Evolutionary conservation across 2,329 filamentous ascomycete genomes (phyloP).

Genomic region (Berkeleyomyces basicola): DNA sequence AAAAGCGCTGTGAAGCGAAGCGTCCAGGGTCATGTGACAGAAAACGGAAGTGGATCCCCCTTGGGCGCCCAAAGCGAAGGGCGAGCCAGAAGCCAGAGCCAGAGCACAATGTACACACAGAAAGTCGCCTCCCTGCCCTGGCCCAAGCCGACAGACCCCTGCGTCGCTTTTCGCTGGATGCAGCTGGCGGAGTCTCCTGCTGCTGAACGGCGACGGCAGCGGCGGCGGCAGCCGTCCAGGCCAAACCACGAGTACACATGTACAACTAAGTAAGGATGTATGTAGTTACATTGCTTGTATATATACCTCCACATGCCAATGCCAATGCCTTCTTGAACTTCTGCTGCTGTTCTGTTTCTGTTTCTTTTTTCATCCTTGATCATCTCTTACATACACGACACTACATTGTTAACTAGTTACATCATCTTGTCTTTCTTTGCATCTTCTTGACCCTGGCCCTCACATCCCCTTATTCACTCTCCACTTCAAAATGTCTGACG

Average conservation of each 20-base stretch:
- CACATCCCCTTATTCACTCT: neutral
- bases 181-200: neutral
- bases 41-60: neutral
- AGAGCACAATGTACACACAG: neutral
- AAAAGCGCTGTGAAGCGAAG: neutral
- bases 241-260: neutral
- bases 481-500: conserved; percentile 37
- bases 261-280: too few species aligned
- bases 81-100: neutral
- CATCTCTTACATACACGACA: too few species aligned
- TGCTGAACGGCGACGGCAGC: neutral
- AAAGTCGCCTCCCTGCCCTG: neutral
- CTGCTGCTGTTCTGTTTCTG: too few species aligned
- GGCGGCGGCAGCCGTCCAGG: neutral
- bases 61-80: neutral
- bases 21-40: neutral
- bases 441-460: neutral
- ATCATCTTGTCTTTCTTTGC: neutral
- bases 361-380: too few species aligned
- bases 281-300: too few species aligned
- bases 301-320: too few species aligned
- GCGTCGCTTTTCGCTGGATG: neutral
- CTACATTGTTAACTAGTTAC: neutral
- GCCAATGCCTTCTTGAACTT: too few species aligned
- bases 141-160: neutral